Conservation (phyloP, 441 rosid genomes). For the Pelargonium citronellum region DNA sequence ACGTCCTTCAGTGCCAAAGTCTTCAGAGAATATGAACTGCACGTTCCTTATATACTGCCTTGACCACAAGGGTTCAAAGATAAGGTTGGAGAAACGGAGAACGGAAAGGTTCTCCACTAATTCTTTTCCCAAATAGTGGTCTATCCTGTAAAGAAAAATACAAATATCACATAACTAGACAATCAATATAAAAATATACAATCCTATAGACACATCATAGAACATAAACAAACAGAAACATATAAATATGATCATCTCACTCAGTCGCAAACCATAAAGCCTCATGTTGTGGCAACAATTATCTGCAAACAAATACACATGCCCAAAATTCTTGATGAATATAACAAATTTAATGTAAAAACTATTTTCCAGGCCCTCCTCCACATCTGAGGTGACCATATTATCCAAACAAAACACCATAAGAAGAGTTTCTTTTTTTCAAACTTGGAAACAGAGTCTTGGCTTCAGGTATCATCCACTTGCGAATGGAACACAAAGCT, state of each 20-base stretch:
- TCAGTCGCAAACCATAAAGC: conserved; percentile 4
- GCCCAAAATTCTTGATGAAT: conserved; percentile 5
- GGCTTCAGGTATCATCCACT: conserved; percentile 59
- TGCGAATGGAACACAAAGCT: conserved; percentile 92
- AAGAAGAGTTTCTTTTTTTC: neutral
- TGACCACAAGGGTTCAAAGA: conserved; percentile 88
- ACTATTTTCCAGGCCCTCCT: conserved; percentile 13
- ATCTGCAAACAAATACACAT: neutral
- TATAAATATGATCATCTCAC: neutral
- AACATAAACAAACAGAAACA: neutral
- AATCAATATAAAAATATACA: too few relatives aligned
- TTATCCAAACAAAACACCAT: conserved; percentile 13
- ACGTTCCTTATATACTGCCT: conserved; percentile 80
- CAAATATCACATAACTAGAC: conserved; percentile 9
- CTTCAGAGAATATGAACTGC: conserved; percentile 87
- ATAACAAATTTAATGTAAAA: conserved; percentile 11
- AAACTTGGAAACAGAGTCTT: neutral
- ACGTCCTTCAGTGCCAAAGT: conserved; percentile 86
- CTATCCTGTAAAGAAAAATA: conserved; percentile 44
- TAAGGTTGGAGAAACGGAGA: conserved; percentile 88
- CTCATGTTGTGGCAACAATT: neutral
- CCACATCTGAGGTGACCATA: conserved; percentile 4
- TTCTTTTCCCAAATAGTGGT: conserved; percentile 91
- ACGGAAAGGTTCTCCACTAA: conserved; percentile 84
- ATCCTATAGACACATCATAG: neutral